Base-by-base conservation (phyloP, 495 filamentous ascomycete genomes). In the Daldinia bambusicola region DNA sequence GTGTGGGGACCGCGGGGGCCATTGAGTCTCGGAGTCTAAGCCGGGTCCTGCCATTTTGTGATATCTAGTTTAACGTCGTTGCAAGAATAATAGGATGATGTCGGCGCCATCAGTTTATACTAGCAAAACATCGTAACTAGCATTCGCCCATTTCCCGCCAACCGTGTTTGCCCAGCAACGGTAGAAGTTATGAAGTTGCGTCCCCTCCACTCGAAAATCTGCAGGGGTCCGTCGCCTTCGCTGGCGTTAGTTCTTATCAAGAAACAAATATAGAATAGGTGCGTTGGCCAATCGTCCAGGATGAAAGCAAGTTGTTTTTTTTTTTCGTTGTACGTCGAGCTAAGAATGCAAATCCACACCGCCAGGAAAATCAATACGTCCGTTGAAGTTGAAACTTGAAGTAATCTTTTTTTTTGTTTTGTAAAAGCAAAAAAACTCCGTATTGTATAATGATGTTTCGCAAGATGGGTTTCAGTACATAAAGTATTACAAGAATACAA, bases 1-100 rank as follows among this genome's bases (percentile, higher is more conserved):
- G 78, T 92, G 89, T 55, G 94, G 94, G 14, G 93, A 97, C 77
- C 90, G 86, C 13, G 94, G 94, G 45, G 94, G 94, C 94, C 94
- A 98, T 79, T 89, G 87, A 66, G 82, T 80, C 69, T 88, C 86
- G 38, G 74, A 56, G 26, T 74, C 72, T 51, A 65, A 51, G 65
- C 63, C 67, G 30, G 67, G 52, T 66, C 63, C 71, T 78, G 32
- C 55, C 57, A 65, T 73, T 56, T 56, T 56, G 32, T 36, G 34
- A 52, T 66, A 55, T 69, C 62, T 43, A 40, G 34, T 55, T 65
- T 30, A 61, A 55, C 31, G 61, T 56, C 30, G 56, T 53, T 51
- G 48, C 5, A 41, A 43, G 22, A 61, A 36, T 37, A 56, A 14
- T 37, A 1, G 1, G 31, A 37, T 36, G 37, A 36, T 13, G 36